These are phyloP conservation scores for Acidomyces sp. DNA, from an alignment of 495 filamentous ascomycete species.

Conservation along the genomic window DNA sequence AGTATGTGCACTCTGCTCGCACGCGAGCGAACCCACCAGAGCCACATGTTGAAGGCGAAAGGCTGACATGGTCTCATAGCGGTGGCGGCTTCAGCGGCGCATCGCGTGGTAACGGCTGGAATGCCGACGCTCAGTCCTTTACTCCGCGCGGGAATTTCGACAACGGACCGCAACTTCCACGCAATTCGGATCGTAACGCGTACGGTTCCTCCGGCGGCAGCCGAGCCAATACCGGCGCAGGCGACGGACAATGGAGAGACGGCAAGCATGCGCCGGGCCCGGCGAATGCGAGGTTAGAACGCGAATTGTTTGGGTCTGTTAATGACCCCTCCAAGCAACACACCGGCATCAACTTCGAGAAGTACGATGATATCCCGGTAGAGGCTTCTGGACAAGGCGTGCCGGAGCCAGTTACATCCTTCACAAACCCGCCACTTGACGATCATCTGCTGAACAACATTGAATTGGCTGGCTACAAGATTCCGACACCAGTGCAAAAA, in stretches of 20 bases:
- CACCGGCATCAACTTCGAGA: constrained; percentile 98
- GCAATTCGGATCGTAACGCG: constrained; percentile 50
- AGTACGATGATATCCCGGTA: constrained; percentile 98
- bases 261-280: constrained; percentile 91
- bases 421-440: constrained; percentile 89
- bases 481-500: constrained; percentile 92
- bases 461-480: constrained; percentile 79
- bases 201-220: constrained; percentile 47
- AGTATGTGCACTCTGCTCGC: constrained; percentile 9
- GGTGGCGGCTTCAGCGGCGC: constrained; percentile 24
- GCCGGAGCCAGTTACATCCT: constrained; percentile 76
- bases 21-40: no score
- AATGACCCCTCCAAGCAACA: constrained; percentile 92
- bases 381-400: constrained; percentile 91
- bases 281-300: constrained; percentile 75
- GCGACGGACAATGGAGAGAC: constrained; percentile 91
- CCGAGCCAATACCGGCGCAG: constrained; percentile 55
- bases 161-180: constrained; percentile 29
- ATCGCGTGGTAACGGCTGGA: constrained; percentile 50
- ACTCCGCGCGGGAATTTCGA: constrained; percentile 40
- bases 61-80: constrained; percentile 12
- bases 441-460: constrained; percentile 86
- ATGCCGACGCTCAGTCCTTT: constrained; percentile 56
- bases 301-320: constrained; percentile 85
- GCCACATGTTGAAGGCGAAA: background rate